A percentile compares a stretch with the other conserved stretches of the same genome.
phyloP scores from a whole-genome alignment of 108 stramenopile genomes.

The Epithemia pelagica region DNA sequence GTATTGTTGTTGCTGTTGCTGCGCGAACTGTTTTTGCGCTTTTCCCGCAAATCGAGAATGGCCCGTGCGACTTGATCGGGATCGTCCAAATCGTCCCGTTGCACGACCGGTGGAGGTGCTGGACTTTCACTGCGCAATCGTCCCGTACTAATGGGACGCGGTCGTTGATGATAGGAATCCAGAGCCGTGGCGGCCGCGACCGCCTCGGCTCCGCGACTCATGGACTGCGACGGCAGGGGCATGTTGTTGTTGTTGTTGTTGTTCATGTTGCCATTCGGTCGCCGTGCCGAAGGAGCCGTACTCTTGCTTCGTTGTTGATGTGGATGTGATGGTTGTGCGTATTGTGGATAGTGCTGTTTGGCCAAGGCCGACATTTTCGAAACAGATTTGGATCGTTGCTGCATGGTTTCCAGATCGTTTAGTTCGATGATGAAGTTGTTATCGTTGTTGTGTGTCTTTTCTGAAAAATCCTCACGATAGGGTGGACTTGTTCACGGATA shows the following conservation, averaged over 20 bases:
- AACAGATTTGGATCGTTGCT: neutral
- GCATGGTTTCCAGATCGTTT: too few relatives aligned
- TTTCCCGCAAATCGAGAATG: conserved; percentile 32
- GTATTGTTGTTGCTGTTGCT: neutral
- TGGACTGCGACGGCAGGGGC: neutral
- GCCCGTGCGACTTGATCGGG: conserved; percentile 25
- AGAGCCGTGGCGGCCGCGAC: too few relatives aligned
- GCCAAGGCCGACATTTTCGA: neutral
- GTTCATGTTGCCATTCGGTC: too few relatives aligned
- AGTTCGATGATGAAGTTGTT: too few relatives aligned
- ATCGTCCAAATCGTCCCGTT: conserved; percentile 14
- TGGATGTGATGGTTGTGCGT: neutral
- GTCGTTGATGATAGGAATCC: conserved; percentile 5
- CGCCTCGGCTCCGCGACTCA: neutral
- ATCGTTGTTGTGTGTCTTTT: too few relatives aligned
- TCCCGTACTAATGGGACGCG: conserved; percentile 4
- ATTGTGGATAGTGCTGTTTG: neutral
- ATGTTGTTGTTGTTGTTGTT: neutral
- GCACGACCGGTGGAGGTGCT: neutral
- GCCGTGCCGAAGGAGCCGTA: neutral
- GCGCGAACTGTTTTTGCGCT: conserved; percentile 18
- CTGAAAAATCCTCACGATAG: too few relatives aligned
- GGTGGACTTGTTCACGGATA: too few relatives aligned
- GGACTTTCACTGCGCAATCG: neutral
- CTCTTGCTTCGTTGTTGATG: neutral